Base-by-base conservation (phyloP, 192 early-diverging fungal species). In the Gaertneriomyces semiglobifer region DNA sequence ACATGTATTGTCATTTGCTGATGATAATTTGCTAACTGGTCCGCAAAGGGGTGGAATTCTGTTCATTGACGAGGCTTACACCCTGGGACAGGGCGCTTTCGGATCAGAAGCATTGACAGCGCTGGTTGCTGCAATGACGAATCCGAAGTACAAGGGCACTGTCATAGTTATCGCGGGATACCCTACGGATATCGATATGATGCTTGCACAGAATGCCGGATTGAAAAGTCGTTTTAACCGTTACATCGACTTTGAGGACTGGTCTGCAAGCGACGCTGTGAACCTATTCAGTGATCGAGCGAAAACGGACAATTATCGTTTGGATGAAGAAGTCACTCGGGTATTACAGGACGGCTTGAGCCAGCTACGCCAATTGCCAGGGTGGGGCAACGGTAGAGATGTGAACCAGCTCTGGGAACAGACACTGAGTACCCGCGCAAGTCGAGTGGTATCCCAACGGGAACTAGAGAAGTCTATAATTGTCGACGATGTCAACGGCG, bases 1-100 rank as follows among this genome's bases (percentile, higher is more conserved):
- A 33, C 25, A 33, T 33, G 2, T 2, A 33, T 33, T 33, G 25
- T 33, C 25, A 33, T 33, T 0, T 33, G 25, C 2, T 33, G 25
- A 33, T 33, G 25, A 33, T 2, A 1, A 33, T 1, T 33, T 33
- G 1, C 25, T 33, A 33, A 33, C 25, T 33, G 25, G 25, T 33
- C 25, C 25, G 25, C 25, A 33, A 33, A 33, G 25, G 25, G 74
- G 74, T 7, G 69, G 60, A 6, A 70, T 75, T n/a, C 60, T 75
- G 12, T 75, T 75, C 44, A 75, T 75, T 44, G 74, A 76, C 47
- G 74, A 76, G 61, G 74, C 74, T 41, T 76, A 76, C 65, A 64
- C 75, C 53, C 71, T 76, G 60, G 74, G 74, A 5, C 66, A 76
- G 69, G 74, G 74, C 18, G 51, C 63, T 47, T 76, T 53, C 55